Conservation (phyloP, 176 grass and related monocot species). For the Hordeum vulgare region MorexV3_pseudomolecules_assembly NC_058520.1:460507590-460508089, state of each 20-base stretch:
- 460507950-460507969: not conserved
- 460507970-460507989: conserved; percentile 1
- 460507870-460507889: not conserved
- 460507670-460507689: not conserved
- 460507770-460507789: not conserved
- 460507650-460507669: not conserved
- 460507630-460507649: not conserved
- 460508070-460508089: too few species aligned
- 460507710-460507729: not conserved
- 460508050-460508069: not conserved
- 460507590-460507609: not conserved
- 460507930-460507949: not conserved
- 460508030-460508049: not conserved
- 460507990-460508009: not conserved
- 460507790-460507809: not conserved
- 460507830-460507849: not conserved
- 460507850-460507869: not conserved
- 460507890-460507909: not conserved
- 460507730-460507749: not conserved
- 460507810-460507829: not conserved
- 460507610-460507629: not conserved
- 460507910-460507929: not conserved
- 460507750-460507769: not conserved
- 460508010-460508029: not conserved
- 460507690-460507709: not conserved